Evolutionary conservation across 2,329 filamentous ascomycete species (phyloP).

Genomic region (Elsinoe necatrix): DNA sequence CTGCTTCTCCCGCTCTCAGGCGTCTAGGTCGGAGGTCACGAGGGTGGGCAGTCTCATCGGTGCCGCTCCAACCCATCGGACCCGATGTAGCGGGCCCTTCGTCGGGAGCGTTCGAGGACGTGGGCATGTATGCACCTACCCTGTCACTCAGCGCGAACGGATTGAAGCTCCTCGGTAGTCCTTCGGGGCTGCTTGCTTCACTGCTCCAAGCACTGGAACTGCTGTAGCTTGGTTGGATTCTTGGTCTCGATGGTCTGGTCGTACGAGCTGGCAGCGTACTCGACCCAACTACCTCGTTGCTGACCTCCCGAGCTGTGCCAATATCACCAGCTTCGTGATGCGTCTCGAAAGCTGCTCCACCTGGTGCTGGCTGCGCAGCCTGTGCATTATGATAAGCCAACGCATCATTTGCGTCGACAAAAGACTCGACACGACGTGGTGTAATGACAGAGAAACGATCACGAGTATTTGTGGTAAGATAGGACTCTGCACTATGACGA

Average conservation of each 20-base stretch:
- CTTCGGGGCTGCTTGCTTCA: slow-evolving; percentile 1
- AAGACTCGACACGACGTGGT: slow-evolving; percentile 61
- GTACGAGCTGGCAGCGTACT: background rate
- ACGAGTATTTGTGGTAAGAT: slow-evolving; percentile 48
- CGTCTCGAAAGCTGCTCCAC: slow-evolving; percentile 35
- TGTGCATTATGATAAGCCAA: slow-evolving; percentile 65
- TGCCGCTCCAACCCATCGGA: background rate
- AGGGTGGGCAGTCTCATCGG: background rate
- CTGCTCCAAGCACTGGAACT: background rate
- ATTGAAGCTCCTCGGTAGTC: slow-evolving; percentile 5
- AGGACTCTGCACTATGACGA: slow-evolving; percentile 41
- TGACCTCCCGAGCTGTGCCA: background rate
- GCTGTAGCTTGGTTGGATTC: background rate
- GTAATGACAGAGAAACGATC: slow-evolving; percentile 54
- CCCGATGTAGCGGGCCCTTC: background rate
- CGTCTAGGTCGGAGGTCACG: background rate
- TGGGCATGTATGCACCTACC: background rate
- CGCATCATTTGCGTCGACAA: slow-evolving; percentile 67
- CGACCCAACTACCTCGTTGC: background rate
- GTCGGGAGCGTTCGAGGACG: background rate
- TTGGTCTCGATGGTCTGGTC: background rate
- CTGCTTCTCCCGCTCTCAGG: background rate
- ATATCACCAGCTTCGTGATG: slow-evolving; percentile 3
- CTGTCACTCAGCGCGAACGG: background rate
- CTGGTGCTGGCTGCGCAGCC: slow-evolving; percentile 36